Evolutionary conservation across 2,329 filamentous ascomycete species (phyloP), one percentile per base, ranked within the genome.

Genomic region (Neonectria sp.): DNA sequence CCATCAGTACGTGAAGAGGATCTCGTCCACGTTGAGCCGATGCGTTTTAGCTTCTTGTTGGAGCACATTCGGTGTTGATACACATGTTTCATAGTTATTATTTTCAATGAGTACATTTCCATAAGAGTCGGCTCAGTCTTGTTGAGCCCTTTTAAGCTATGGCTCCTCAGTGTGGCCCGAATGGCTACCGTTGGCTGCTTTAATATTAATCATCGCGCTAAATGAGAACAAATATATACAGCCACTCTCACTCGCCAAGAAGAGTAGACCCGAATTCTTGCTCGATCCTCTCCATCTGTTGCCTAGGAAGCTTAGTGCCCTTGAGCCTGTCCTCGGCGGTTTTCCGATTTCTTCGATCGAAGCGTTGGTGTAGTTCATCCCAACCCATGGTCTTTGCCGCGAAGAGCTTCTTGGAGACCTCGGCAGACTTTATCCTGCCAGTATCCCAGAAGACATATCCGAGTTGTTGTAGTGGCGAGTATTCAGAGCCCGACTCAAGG

Each of bases 1-100:
- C 84, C 85, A 0, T 83, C 78, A 0, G 84, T 86, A 1, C 78
- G 82, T 46, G 81, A 85, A 25, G 84, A 86, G 24, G 45, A 48
- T 24, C 45, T 48, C 15, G 45, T 48, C 5, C 45, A 48, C 11
- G 45, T 48, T 9, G 2, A 48, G 24, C 21, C 21, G 15, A 13
- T 48, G 45, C 25, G 2, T 3, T 48, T 46, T 48, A 13, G 21
- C 2, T 48, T 48, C 45, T 24, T 21, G 21, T 48, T 48, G 21
- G 45, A 46, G 11, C 11, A 11, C 6, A 24, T 24, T 13, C 25
- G 45, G 45, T 13, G 6, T 17, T 37, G 15, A 37, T 37, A 17
- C 13, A 17, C 15, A 37, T 13, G 35, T 4, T 15, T 17, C 6
- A 37, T 13, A 35, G 12, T 35, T 15, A 35, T 15, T 2, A 35